Conservation (phyloP, 805 yeast genomes). For the Saturnispora serradocipensis region DNA sequence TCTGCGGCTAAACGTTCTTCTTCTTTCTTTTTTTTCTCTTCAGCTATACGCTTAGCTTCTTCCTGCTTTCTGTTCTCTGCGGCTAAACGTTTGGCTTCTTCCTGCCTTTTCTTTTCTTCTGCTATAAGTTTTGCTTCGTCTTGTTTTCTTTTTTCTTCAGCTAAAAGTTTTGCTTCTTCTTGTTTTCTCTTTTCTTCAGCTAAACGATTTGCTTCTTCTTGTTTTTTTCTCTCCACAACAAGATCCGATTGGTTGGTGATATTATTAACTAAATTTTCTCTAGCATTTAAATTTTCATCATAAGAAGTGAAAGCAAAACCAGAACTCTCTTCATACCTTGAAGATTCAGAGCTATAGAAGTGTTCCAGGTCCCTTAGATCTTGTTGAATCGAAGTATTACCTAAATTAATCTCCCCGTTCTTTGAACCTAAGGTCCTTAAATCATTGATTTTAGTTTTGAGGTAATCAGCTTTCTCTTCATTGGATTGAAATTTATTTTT, state of each 20-base stretch:
- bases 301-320: background rate
- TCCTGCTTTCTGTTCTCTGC: background rate
- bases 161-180: background rate
- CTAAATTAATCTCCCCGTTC: background rate
- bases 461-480: background rate
- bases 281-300: background rate
- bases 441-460: background rate
- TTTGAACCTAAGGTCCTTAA: background rate
- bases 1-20: background rate
- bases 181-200: background rate
- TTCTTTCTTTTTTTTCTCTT: background rate
- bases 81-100: background rate
- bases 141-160: background rate
- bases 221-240: background rate
- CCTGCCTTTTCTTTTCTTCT: background rate
- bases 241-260: background rate
- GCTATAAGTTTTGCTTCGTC: background rate
- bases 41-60: background rate
- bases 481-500: background rate
- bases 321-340: background rate
- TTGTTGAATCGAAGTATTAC: background rate
- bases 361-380: background rate
- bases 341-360: background rate
- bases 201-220: background rate
- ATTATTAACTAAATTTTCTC: background rate